Evolutionary conservation across 2,329 filamentous ascomycete species (phyloP).

Genomic region (Cryphonectria japonica): DNA sequence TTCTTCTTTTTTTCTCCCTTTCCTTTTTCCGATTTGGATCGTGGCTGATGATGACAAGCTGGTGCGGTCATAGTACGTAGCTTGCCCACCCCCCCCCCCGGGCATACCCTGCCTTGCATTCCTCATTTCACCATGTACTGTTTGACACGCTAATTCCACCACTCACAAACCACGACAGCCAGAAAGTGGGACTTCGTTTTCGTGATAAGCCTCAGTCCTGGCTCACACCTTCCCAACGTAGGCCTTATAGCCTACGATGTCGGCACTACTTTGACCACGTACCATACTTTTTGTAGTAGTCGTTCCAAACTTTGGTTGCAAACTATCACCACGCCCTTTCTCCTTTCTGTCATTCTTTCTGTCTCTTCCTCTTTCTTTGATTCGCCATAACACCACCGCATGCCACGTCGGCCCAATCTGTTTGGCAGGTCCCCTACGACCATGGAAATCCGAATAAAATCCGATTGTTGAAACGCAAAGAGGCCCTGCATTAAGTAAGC

Average conservation of each 20-base stretch:
- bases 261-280: not conserved
- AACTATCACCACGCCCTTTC: not conserved
- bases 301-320: not conserved
- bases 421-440: not conserved
- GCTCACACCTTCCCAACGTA: constrained; percentile 6
- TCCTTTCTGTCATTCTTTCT: not conserved
- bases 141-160: not conserved
- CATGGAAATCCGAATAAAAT: not conserved
- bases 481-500: not conserved
- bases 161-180: not conserved
- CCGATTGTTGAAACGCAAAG: not conserved
- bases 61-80: not conserved
- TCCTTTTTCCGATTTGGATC: not conserved
- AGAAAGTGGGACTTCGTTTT: not conserved
- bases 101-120: not conserved
- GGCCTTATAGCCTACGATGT: not conserved
- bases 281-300: not conserved
- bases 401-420: not conserved
- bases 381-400: not conserved
- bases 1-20: not conserved
- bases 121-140: not conserved
- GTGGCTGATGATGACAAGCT: not conserved
- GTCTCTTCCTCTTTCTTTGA: not conserved
- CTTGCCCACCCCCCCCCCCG: not conserved
- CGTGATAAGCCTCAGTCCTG: constrained; percentile 7